Evolutionary conservation across 306 rosid species (phyloP).

Genomic region (Malus sylvestris): DNA sequence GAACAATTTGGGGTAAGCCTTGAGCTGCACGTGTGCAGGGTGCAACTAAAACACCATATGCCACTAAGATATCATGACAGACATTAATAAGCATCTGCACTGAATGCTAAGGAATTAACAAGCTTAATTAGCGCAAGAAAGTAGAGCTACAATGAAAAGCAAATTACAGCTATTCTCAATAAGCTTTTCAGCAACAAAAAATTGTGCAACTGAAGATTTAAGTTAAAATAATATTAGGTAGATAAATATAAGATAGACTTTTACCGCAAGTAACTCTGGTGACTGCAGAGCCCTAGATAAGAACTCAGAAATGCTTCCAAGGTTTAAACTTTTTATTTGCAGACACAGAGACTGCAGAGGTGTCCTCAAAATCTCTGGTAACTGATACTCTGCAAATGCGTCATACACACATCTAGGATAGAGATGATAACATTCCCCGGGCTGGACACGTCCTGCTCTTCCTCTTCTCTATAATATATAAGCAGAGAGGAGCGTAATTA

Average conservation of each 20-base stretch:
- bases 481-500: conserved; percentile 4
- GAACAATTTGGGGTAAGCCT: not conserved
- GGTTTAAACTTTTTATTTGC: conserved; percentile 91
- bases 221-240: conserved; percentile 4
- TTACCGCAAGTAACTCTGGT: conserved; percentile 84
- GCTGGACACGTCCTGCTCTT: conserved; percentile 98
- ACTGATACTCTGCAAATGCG: conserved; percentile 77
- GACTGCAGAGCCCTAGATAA: conserved; percentile 92
- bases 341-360: conserved; percentile 94
- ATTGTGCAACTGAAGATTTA: not conserved
- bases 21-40: not conserved
- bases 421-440: conserved; percentile 88
- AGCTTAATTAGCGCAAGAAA: not conserved
- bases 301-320: conserved; percentile 89
- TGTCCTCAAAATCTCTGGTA: conserved; percentile 96
- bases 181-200: not conserved
- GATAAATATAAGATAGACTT: conserved; percentile 20
- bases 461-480: conserved; percentile 76
- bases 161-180: not conserved
- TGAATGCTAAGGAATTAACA: not conserved
- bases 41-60: not conserved
- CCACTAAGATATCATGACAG: not conserved
- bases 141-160: not conserved
- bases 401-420: conserved; percentile 87
- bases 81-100: not conserved